phyloP scores from a whole-genome alignment of 176 grass and related monocot species.

The Thalia dealbata region DNA sequence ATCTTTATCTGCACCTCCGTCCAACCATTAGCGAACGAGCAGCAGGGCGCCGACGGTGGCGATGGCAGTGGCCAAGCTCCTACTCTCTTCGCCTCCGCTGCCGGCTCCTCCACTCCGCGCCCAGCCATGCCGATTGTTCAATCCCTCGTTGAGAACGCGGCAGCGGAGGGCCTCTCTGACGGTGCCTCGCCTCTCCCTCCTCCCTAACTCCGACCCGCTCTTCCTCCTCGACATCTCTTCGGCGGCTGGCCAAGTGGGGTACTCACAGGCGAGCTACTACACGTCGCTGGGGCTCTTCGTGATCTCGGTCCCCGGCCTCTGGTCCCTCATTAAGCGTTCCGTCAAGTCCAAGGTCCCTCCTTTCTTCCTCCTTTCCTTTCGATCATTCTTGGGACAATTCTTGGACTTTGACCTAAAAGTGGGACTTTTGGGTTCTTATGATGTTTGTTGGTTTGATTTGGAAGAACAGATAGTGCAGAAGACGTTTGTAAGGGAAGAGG shows the following conservation, averaged over 20 bases:
- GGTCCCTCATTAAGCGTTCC: constrained; percentile 98
- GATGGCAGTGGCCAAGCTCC: constrained; percentile 28
- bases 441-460: constrained; percentile 9
- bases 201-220: constrained; percentile 32
- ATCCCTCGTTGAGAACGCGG: neutral
- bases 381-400: neutral
- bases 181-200: constrained; percentile 38
- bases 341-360: constrained; percentile 87
- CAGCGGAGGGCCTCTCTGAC: constrained; percentile 1
- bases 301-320: constrained; percentile 87
- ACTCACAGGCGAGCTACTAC: constrained; percentile 96
- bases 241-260: constrained; percentile 35
- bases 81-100: constrained; percentile 24
- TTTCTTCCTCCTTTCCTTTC: neutral
- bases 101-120: neutral
- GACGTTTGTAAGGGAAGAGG: constrained; percentile 64
- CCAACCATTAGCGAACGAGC: constrained; percentile 11
- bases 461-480: constrained; percentile 75
- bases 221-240: constrained; percentile 46
- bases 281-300: constrained; percentile 94
- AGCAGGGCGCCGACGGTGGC: neutral
- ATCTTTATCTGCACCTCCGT: neutral
- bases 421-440: neutral
- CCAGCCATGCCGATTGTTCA: neutral
- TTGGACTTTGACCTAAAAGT: neutral